These are phyloP conservation scores for Lipomyces orientalis DNA, from an alignment of 805 yeast genomes.

Conservation along the genomic window DNA sequence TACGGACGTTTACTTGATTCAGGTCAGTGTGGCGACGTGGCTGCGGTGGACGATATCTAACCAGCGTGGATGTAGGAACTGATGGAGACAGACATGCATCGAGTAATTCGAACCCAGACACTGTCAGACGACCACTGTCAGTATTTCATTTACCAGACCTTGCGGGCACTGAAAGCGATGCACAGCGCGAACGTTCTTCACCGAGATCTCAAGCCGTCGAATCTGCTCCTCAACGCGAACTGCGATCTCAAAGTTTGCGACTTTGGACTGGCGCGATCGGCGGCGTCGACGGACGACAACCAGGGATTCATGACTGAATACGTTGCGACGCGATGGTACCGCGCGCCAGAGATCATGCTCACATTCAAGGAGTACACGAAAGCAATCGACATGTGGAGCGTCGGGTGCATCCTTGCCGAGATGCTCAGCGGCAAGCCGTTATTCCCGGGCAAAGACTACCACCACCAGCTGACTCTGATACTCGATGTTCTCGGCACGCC, in stretches of 20 bases:
- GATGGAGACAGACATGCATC: conserved; percentile 86
- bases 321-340: conserved; percentile 96
- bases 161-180: conserved; percentile 86
- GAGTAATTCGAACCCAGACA: conserved; percentile 80
- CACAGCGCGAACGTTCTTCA: conserved; percentile 95
- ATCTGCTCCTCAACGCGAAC: conserved; percentile 82
- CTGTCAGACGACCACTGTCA: conserved; percentile 92
- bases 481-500: conserved; percentile 91
- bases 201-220: conserved; percentile 90
- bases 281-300: conserved; percentile 64
- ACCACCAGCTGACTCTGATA: conserved; percentile 84
- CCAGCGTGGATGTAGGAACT: conserved; percentile 65
- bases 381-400: conserved; percentile 96
- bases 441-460: conserved; percentile 94
- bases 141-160: conserved; percentile 87
- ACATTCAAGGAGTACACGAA: conserved; percentile 92
- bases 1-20: conserved; percentile 79
- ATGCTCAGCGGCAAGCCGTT: conserved; percentile 83
- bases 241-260: conserved; percentile 95
- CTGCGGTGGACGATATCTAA: not conserved
- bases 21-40: conserved; percentile 14
- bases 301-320: conserved; percentile 92
- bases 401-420: conserved; percentile 94
- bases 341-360: conserved; percentile 97
- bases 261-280: conserved; percentile 83